phyloP scores from a whole-genome alignment of 345 rosid species.

The Reutealis trisperma region DNA sequence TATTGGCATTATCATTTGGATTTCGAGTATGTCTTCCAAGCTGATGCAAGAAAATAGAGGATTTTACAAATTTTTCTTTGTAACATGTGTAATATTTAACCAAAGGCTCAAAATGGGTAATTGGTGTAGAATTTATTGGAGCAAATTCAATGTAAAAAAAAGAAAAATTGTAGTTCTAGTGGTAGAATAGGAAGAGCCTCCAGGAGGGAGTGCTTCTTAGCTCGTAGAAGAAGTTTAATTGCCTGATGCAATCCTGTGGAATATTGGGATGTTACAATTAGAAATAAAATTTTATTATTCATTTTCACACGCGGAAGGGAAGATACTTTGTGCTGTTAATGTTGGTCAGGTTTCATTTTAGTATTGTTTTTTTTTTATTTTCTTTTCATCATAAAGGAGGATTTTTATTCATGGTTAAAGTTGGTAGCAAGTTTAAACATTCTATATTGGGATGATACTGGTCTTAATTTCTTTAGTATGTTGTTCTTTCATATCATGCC shows the following conservation, averaged over 20 bases:
- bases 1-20: not conserved
- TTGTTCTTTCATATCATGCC: too few relatives aligned
- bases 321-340: not conserved
- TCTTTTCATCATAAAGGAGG: too few relatives aligned
- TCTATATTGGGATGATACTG: too few relatives aligned
- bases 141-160: slow-evolving; percentile 14
- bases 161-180: slow-evolving; percentile 15
- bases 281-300: slow-evolving; percentile 23
- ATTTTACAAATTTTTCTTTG: slow-evolving; percentile 13
- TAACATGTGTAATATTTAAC: slow-evolving; percentile 28
- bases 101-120: slow-evolving; percentile 2
- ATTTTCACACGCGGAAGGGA: not conserved
- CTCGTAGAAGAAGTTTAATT: not conserved
- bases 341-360: not conserved
- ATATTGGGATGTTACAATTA: not conserved
- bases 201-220: slow-evolving; percentile 20
- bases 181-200: slow-evolving; percentile 23
- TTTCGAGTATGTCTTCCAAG: not conserved
- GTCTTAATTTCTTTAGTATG: too few relatives aligned
- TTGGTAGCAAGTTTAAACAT: too few relatives aligned
- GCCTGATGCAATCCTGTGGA: slow-evolving; percentile 16
- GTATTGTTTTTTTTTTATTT: not conserved
- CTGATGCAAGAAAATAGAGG: slow-evolving; percentile 8
- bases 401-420: too few relatives aligned
- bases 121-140: slow-evolving; percentile 6